phyloP scores from a whole-genome alignment of 1,284 basidiomycete species.

The Pseudomicrostroma phylloplanum region DNA sequence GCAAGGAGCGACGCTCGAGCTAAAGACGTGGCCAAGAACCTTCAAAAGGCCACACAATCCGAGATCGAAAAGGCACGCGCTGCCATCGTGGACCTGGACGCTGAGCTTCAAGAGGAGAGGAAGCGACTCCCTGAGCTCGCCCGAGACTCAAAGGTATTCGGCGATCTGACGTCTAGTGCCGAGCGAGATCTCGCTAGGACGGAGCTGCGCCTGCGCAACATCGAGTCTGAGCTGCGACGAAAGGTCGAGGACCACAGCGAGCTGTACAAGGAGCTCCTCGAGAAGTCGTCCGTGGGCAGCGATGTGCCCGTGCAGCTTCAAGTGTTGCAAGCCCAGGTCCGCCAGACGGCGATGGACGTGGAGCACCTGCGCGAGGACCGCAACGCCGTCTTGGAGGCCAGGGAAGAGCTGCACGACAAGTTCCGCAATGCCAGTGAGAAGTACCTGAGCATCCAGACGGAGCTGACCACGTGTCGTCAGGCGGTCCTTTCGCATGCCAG shows the following conservation, averaged over 20 bases:
- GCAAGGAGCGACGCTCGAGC: background rate
- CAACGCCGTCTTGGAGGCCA: conserved; percentile 22
- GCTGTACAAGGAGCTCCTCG: conserved; percentile 25
- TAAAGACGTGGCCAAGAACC: background rate
- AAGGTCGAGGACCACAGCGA: conserved; percentile 20
- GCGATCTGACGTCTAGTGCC: background rate
- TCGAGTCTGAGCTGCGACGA: conserved; percentile 9
- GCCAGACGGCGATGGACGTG: conserved; percentile 22
- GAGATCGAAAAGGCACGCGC: conserved; percentile 9
- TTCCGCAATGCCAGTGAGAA: conserved; percentile 22
- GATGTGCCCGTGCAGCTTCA: conserved; percentile 17
- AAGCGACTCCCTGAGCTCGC: conserved; percentile 3
- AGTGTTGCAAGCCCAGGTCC: conserved; percentile 24
- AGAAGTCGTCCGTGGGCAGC: conserved; percentile 13
- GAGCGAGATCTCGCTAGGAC: conserved; percentile 10
- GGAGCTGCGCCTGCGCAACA: background rate
- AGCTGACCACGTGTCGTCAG: conserved; percentile 19
- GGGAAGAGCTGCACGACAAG: conserved; percentile 23
- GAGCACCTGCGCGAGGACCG: conserved; percentile 25
- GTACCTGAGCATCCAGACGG: conserved; percentile 21
- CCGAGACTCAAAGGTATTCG: background rate
- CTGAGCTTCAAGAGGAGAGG: conserved; percentile 10
- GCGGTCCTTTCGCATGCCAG: conserved; percentile 27
- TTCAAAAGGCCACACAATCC: conserved; percentile 8
- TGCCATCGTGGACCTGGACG: conserved; percentile 8